phyloP scores from a whole-genome alignment of 208 protist genomes.

The Leishmania lainsoni region DNA sequence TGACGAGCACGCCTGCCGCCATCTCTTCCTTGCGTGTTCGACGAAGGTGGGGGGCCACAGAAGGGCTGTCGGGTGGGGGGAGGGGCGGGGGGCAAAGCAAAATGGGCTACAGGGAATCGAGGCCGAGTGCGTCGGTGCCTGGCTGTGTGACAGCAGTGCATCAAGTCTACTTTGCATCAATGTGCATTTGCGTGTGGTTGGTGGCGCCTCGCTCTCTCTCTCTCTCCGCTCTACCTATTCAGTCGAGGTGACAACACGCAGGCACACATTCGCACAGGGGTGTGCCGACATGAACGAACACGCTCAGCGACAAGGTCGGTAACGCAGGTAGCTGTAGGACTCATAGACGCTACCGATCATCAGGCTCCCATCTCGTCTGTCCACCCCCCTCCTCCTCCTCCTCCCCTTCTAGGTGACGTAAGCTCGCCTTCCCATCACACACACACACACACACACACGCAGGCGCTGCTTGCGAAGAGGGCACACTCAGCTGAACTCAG shows the following conservation, averaged over 20 bases:
- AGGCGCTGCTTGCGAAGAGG: background rate
- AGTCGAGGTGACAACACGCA: background rate
- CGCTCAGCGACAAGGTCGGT: background rate
- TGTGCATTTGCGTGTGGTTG: background rate
- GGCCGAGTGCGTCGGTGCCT: background rate
- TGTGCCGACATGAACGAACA: background rate
- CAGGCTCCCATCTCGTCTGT: background rate
- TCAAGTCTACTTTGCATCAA: background rate
- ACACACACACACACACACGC: background rate
- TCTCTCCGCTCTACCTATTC: background rate
- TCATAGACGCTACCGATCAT: background rate
- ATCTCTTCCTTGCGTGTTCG: background rate
- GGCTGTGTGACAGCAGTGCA: background rate
- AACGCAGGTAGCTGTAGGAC: background rate
- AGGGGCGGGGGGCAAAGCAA: too few species aligned
- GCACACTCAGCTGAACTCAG: background rate
- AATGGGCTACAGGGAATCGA: background rate
- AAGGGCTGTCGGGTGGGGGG: background rate
- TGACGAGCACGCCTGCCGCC: background rate
- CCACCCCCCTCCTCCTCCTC: background rate
- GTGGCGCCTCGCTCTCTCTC: background rate
- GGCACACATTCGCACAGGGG: background rate
- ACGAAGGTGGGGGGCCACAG: background rate
- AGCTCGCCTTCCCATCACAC: background rate
- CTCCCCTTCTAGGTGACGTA: background rate